Evolutionary conservation across 1,284 basidiomycete species (phyloP).

Genomic region (Austropuccinia psidii): DNA sequence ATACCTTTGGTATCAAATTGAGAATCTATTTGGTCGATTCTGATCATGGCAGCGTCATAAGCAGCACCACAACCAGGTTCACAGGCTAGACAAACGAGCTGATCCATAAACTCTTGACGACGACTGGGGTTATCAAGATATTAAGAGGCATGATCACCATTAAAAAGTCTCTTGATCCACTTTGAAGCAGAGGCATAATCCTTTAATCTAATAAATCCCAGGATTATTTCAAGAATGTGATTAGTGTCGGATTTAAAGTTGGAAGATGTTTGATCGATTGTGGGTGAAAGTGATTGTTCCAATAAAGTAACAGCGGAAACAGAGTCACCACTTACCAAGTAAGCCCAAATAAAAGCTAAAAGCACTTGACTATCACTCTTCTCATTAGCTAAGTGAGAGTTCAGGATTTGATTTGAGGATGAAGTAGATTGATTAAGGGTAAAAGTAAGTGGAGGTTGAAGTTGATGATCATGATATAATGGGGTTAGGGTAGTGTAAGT

Average conservation of each 20-base stretch:
- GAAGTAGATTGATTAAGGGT: not conserved
- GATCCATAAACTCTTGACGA: slow-evolving; percentile 23
- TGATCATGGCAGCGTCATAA: slow-evolving; percentile 25
- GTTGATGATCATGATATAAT: slow-evolving; percentile 4
- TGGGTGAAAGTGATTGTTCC: slow-evolving; percentile 8
- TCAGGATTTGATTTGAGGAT: not conserved
- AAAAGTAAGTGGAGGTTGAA: slow-evolving; percentile 2
- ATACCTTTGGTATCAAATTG: slow-evolving; percentile 14
- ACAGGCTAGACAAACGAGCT: slow-evolving; percentile 16
- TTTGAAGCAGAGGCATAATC: slow-evolving; percentile 30
- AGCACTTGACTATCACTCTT: slow-evolving; percentile 13
- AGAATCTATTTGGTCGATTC: slow-evolving; percentile 24
- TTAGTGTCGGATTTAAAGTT: slow-evolving; percentile 5
- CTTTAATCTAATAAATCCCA: slow-evolving; percentile 21
- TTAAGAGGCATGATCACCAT: slow-evolving; percentile 30
- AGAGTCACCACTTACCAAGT: slow-evolving; percentile 22
- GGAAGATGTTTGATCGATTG: not conserved
- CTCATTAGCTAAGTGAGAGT: slow-evolving; percentile 14
- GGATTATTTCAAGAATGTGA: slow-evolving; percentile 31
- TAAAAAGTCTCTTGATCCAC: slow-evolving; percentile 33
- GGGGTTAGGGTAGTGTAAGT: not conserved
- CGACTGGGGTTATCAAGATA: slow-evolving; percentile 16
- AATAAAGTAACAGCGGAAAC: slow-evolving; percentile 27
- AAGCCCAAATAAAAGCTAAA: slow-evolving; percentile 18
- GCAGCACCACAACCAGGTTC: slow-evolving; percentile 11